phyloP scores from a whole-genome alignment of 768 basidiomycete genomes.

The Clitopilus hobsonii region DNA sequence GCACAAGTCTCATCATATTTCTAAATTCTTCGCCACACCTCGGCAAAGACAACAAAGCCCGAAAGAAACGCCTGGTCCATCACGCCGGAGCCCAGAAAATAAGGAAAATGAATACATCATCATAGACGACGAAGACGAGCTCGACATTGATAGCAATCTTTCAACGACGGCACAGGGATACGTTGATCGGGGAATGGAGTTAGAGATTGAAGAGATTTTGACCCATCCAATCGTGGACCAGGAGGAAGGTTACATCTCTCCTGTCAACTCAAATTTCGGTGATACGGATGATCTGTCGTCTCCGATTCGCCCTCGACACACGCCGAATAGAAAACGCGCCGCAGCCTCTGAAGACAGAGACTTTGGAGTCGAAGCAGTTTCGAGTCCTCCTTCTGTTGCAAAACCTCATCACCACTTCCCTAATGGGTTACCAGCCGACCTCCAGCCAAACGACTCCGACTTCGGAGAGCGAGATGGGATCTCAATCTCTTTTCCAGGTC shows the following conservation, averaged over 20 bases:
- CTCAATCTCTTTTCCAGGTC: conserved; percentile 18
- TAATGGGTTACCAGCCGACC: conserved; percentile 2
- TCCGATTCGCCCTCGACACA: conserved; percentile 33
- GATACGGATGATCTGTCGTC: conserved; percentile 68
- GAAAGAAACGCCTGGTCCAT: conserved; percentile 25
- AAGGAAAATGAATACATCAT: conserved; percentile 40
- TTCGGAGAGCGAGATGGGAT: not conserved
- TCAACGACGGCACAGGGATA: conserved; percentile 34
- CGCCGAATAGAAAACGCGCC: conserved; percentile 10
- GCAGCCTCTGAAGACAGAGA: conserved; percentile 28
- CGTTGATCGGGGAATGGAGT: conserved; percentile 31
- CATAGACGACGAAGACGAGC: conserved; percentile 23
- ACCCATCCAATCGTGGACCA: conserved; percentile 49
- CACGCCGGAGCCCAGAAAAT: conserved; percentile 22
- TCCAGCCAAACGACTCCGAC: not conserved
- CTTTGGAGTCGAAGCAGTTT: conserved; percentile 50
- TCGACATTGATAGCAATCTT: conserved; percentile 19
- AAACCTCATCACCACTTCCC: conserved; percentile 7
- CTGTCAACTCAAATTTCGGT: conserved; percentile 47
- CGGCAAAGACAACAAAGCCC: conserved; percentile 11
- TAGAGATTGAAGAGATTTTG: conserved; percentile 36
- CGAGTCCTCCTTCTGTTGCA: conserved; percentile 34
- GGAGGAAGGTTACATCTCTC: conserved; percentile 84
- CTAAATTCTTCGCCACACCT: conserved; percentile 31
- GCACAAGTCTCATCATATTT: conserved; percentile 23